Percentiles rank a stretch among this genome's conserved stretches.
Conservation (phyloP, 805 yeast species). For the Suhomyces prunicola region DNA sequence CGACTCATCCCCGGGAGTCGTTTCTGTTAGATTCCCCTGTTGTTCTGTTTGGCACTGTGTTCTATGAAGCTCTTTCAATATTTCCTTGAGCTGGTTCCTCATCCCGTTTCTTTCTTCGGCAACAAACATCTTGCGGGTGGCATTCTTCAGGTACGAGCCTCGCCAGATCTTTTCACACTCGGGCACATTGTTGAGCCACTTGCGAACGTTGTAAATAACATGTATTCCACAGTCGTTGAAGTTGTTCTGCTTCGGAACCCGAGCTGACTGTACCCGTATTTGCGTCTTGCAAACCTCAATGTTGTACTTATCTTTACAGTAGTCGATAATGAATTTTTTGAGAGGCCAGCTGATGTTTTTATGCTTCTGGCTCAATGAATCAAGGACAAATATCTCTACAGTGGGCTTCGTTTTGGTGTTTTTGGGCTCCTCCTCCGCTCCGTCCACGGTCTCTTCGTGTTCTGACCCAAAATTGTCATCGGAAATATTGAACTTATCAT, state of each 20-base stretch:
- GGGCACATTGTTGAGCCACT: conserved; percentile 50
- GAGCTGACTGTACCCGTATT: conserved; percentile 47
- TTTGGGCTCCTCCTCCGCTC: not conserved
- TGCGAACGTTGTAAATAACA: conserved; percentile 68
- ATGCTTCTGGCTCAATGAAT: conserved; percentile 68
- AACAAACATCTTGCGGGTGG: conserved; percentile 18
- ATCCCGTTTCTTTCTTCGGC: conserved; percentile 28
- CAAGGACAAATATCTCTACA: conserved; percentile 59
- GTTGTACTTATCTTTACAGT: conserved; percentile 63
- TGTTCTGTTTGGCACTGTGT: conserved; percentile 8
- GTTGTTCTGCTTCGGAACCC: conserved; percentile 82
- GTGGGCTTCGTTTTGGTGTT: conserved; percentile 1
- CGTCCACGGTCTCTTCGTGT: not conserved
- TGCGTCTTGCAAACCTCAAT: conserved; percentile 44
- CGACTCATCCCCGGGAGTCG: conserved; percentile 5
- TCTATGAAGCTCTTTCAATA: conserved; percentile 21
- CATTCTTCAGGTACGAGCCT: conserved; percentile 12
- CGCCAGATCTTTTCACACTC: conserved; percentile 52
- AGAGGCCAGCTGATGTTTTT: conserved; percentile 50
- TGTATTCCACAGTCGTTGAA: conserved; percentile 95
- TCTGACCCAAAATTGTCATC: conserved; percentile 3
- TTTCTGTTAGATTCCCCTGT: not conserved
- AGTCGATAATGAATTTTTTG: conserved; percentile 57
- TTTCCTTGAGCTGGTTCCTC: conserved; percentile 24
- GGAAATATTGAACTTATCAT: conserved; percentile 1